Evolutionary conservation across 495 filamentous ascomycete species (phyloP).

Genomic region (Emericellopsis terricola): DNA sequence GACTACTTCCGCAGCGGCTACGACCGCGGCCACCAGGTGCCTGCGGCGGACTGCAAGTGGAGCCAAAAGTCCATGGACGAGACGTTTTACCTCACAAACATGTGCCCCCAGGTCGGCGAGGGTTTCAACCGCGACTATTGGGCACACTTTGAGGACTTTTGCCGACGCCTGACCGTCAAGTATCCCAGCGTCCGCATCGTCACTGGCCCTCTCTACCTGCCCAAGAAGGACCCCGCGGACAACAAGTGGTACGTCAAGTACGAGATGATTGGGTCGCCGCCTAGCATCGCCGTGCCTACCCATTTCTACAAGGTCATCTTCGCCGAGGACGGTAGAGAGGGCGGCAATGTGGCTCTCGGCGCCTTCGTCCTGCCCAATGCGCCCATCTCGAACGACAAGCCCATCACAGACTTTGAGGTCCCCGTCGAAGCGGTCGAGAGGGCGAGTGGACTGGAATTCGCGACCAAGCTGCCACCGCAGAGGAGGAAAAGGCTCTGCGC

Average conservation of each 20-base stretch:
- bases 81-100: slow-evolving; percentile 83
- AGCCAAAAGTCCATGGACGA: slow-evolving; percentile 83
- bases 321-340: slow-evolving; percentile 59
- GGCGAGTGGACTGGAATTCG: slow-evolving; percentile 83
- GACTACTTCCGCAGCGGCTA: slow-evolving; percentile 93
- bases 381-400: slow-evolving; percentile 69
- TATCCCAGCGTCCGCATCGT: slow-evolving; percentile 85
- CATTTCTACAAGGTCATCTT: slow-evolving; percentile 99
- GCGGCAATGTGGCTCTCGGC: slow-evolving; percentile 69
- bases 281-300: slow-evolving; percentile 88
- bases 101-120: slow-evolving; percentile 94
- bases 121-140: slow-evolving; percentile 98
- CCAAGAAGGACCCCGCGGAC: slow-evolving; percentile 53
- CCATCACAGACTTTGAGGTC: slow-evolving; percentile 79
- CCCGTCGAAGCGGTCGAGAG: slow-evolving; percentile 82
- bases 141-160: slow-evolving; percentile 97
- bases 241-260: slow-evolving; percentile 91
- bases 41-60: slow-evolving; percentile 93
- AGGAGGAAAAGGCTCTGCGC: slow-evolving; percentile 68
- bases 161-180: slow-evolving; percentile 53
- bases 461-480: slow-evolving; percentile 48
- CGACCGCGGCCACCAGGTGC: slow-evolving; percentile 95
- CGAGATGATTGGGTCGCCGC: slow-evolving; percentile 91
- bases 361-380: slow-evolving; percentile 95
- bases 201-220: slow-evolving; percentile 86